Conservation (phyloP, 2,329 filamentous ascomycete genomes). For the Stemphylium beticola region DNA sequence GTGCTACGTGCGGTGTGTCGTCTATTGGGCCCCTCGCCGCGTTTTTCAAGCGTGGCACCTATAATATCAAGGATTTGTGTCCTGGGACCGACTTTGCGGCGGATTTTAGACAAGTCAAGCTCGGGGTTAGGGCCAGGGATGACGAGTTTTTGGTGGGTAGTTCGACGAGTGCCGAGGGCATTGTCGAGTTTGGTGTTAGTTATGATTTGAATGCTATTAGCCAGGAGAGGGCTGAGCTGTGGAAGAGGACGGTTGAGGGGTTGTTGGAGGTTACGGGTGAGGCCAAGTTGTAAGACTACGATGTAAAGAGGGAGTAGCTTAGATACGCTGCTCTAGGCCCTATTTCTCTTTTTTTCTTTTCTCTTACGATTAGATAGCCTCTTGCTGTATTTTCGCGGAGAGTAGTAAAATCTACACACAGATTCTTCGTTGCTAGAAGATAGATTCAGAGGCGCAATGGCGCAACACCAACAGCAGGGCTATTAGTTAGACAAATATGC, state of each 20-base stretch:
- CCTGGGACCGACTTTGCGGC: conserved; percentile 46
- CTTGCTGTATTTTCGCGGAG: too few species aligned
- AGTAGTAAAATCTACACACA: too few species aligned
- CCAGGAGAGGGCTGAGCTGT: conserved; percentile 36
- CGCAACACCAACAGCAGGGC: conserved; percentile 2
- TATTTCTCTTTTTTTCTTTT: too few species aligned
- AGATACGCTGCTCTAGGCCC: too few species aligned
- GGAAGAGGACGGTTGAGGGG: conserved; percentile 39
- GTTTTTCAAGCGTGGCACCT: conserved; percentile 40
- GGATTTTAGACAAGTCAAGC: conserved; percentile 46
- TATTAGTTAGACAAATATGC: conserved; percentile 53
- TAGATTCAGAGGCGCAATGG: background rate
- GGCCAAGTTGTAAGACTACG: conserved; percentile 28
- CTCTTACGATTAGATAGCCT: too few species aligned
- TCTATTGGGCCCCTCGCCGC: conserved; percentile 49
- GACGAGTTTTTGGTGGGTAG: conserved; percentile 55
- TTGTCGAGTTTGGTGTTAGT: conserved; percentile 49
- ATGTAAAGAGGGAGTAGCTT: too few species aligned
- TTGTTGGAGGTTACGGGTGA: conserved; percentile 35
- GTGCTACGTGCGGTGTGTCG: conserved; percentile 55
- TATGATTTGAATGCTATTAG: conserved; percentile 51
- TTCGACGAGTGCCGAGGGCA: conserved; percentile 44
- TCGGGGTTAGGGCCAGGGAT: conserved; percentile 53
- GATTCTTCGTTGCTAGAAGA: background rate
- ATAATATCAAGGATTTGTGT: conserved; percentile 33